Evolutionary conservation across 2,329 filamentous ascomycete genomes (phyloP), one percentile per base, ranked within the genome.

Genomic region (Neofusicoccum umdonicola): DNA sequence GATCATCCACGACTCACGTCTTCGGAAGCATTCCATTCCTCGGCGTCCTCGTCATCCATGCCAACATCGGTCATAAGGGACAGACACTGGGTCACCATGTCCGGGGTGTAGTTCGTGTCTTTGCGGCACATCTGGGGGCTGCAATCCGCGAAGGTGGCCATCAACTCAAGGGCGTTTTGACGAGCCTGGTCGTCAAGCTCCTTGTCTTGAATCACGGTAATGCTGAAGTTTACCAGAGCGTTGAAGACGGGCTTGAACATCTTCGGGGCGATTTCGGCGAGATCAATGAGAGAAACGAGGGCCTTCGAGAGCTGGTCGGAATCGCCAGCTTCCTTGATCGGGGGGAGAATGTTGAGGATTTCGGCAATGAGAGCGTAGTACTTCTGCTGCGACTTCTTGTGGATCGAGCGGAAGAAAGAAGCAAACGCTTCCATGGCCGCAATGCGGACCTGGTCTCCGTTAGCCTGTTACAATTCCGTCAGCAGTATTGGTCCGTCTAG

Each of bases 31-130:
- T 97, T 90, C 95, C 95, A 99, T 71, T 98, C 95, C 17, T 89
- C 83, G 3, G 93, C 94, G 81, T 98, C 93, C 64, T 99, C 94
- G 70, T 99, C 95, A 70, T 98, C 95, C 67, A 89, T 85, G 44
- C 93, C 95, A 67, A 99, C 89, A 75, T 99, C 95, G 3, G 95
- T 98, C 95, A 99, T 99, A 70, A 99, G 81, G 71, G 94, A 98
- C 70, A 99, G 82, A 77, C 95, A 99, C 78, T 99, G 95, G 0
- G 93, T 98, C 68, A 99, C 96, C 95, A 99, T 99, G 69, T 97
- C 93, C 66, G 87, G 89, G 2, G 93, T 95, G 79, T 96, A 99
- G 11, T 88, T 90, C n/a, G 88, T 79, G 74, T 99, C 94, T 76
- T 97, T 97, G 75, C 90, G 92, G 83, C 95, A 98, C 88, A 98